phyloP scores from a whole-genome alignment of 805 yeast genomes.

The Candida qinlingensis region DNA sequence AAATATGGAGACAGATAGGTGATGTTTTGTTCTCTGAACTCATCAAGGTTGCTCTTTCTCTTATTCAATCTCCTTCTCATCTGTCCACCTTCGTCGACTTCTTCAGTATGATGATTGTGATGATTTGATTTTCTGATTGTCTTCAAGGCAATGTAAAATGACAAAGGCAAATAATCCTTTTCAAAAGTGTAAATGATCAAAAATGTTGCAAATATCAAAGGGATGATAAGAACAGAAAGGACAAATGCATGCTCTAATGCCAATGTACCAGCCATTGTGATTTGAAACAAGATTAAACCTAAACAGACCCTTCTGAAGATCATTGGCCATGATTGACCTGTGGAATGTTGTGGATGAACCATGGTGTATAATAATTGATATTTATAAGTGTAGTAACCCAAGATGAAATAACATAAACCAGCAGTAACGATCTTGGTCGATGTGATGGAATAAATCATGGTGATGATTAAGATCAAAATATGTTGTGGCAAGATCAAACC shows the following conservation, averaged over 20 bases:
- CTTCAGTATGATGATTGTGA: not conserved
- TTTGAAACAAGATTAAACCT: conserved; percentile 79
- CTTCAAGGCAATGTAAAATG: conserved; percentile 81
- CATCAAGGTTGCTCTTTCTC: conserved; percentile 23
- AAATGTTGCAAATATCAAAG: conserved; percentile 67
- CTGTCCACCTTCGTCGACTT: not conserved
- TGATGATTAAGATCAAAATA: conserved; percentile 75
- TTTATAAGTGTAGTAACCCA: conserved; percentile 86
- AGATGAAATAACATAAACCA: conserved; percentile 75
- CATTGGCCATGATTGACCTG: conserved; percentile 94
- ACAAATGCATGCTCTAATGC: conserved; percentile 70
- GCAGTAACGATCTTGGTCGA: conserved; percentile 84
- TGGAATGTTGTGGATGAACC: conserved; percentile 94
- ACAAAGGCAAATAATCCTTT: conserved; percentile 72
- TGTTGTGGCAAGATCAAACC: conserved; percentile 92
- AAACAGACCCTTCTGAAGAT: conserved; percentile 76
- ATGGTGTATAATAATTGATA: conserved; percentile 86
- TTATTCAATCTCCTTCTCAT: conserved; percentile 11
- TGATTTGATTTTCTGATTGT: conserved; percentile 39
- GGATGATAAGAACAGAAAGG: conserved; percentile 66
- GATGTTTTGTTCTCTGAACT: conserved; percentile 29
- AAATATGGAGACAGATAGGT: conserved; percentile 76
- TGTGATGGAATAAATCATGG: conserved; percentile 83
- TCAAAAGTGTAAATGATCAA: conserved; percentile 76
- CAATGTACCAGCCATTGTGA: conserved; percentile 90